phyloP scores from a whole-genome alignment of 805 yeast genomes.

The Ogataea polymorpha region DNA sequence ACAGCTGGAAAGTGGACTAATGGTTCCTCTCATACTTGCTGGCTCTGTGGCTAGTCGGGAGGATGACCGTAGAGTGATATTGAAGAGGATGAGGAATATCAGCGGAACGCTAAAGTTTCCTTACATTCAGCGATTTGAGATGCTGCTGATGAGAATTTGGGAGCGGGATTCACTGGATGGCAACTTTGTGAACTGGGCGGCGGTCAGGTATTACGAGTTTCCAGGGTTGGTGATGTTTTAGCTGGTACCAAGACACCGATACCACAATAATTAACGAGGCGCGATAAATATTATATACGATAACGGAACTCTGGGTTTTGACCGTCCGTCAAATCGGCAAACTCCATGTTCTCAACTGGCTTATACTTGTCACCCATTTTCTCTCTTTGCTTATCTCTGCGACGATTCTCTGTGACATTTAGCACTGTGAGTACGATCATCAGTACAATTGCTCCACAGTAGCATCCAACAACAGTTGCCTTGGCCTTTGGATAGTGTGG shows the following conservation, averaged over 20 bases:
- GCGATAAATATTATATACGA: slow-evolving; percentile 1
- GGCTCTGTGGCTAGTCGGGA: slow-evolving; percentile 27
- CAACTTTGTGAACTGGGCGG: slow-evolving; percentile 32
- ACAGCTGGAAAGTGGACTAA: slow-evolving; percentile 27
- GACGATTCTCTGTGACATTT: slow-evolving; percentile 23
- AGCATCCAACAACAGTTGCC: slow-evolving; percentile 12
- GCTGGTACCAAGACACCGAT: background rate
- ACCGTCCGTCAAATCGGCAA: slow-evolving; percentile 44
- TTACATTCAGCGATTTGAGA: slow-evolving; percentile 29
- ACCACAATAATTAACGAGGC: background rate
- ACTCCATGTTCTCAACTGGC: slow-evolving; percentile 35
- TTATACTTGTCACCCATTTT: slow-evolving; percentile 10
- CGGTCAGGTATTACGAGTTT: slow-evolving; percentile 28
- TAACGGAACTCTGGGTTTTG: slow-evolving; percentile 41
- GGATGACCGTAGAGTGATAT: slow-evolving; percentile 24
- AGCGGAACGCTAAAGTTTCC: slow-evolving; percentile 24
- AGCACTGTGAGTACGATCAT: slow-evolving; percentile 37
- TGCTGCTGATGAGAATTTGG: slow-evolving; percentile 26
- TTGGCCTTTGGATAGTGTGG: slow-evolving; percentile 53
- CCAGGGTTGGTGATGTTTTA: slow-evolving; percentile 34
- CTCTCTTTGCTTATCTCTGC: slow-evolving; percentile 25
- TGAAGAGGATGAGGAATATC: slow-evolving; percentile 22
- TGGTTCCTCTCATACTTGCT: slow-evolving; percentile 31
- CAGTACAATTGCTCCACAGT: slow-evolving; percentile 30
- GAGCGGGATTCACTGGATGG: slow-evolving; percentile 24